Evolutionary conservation across 2,329 filamentous ascomycete genomes (phyloP), one percentile per base, ranked within the genome.

Genomic region (Mariannaea elegans): DNA sequence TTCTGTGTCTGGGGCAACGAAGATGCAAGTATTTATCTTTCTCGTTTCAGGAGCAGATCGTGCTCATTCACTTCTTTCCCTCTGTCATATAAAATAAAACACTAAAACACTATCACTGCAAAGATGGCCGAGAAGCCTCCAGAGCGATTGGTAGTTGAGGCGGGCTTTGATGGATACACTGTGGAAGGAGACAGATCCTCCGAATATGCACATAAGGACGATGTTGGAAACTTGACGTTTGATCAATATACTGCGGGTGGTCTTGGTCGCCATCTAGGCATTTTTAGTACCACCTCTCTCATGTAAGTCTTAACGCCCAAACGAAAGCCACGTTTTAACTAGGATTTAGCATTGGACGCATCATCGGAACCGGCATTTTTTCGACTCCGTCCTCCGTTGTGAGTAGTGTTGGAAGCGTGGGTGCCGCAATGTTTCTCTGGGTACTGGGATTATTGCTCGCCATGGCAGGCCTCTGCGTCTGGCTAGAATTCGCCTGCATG

Each of bases 361-460:
- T 91, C 7, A 87, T 91, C 23, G 89, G 89, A 9, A 88, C 83
- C 67, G 89, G 89, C 23, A 90, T 92, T 63, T 92, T 92, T 68
- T 88, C 89, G 1, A 91, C 88, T 0, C 90, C 87, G 0, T 88
- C 87, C 0, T 82, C 87, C 4, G 90, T 92, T 45, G 80, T 90
- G 3, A 82, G 85, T 36, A 83, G 85, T 0, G 85, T 87, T 2
- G 90, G 90, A 2, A 91, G 88, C 53, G 80, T 89, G 0, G 89
- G 88, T 0, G 74, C 91, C 3, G 82, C 87, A 0, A 72, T 92
- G 2, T 61, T 82, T 1, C 73, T 92, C 3, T 92, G 90, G 89
- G 53, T 89, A 0, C 72, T 85, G 0, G 89, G 89, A 1, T 85
- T 87, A 0, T 64, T 86, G 2, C 77, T 90, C 7, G 84, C 87